Evolutionary conservation across 2,329 filamentous ascomycete genomes (phyloP), one percentile per base, ranked within the genome.

Genomic region (Anthostomella pinea): DNA sequence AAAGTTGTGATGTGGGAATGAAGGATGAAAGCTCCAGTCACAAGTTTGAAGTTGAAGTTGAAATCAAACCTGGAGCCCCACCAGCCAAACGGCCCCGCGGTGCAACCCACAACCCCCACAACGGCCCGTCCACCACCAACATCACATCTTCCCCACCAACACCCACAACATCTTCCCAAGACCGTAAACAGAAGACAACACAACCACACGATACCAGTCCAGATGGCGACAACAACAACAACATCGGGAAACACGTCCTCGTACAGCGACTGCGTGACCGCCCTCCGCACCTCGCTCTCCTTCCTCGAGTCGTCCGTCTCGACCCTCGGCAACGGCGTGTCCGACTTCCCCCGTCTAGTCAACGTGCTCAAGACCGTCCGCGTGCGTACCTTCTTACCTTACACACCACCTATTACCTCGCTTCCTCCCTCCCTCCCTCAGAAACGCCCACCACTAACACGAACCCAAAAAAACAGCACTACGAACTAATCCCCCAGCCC

Each of bases 401-500:
- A 31, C 27, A 2, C 16, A 30, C 15, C 28, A 17, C 8, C 13
- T 15, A 17, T 27, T 30, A 20, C 32, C 31, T 14, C 13, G 23
- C 21, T 15, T 26, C n/a, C 16, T 17, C 14, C 10, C 15, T 10
- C 16, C 11, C 22, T 18, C 11, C 10, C 17, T n/a, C 9, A 30
- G 8, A 16, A 8, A 30, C 8, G 16, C 14, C 21, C 14, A 10
- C n/a, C 43, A 20, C 30, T 8, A 17, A 19, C 14, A 5, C 18
- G 11, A 11, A 11, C 6, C 6, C 29, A n/a, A n/a, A n/a, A n/a
- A n/a, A n/a, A 42, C 44, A 94, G 83, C 90, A 95, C 67, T 96
- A 95, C 65, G 90, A 96, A 62, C 81, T 95, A 26, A 86, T 95
- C 51, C 87, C 89, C 11, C 87, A 95, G 59, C 79, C 85, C 9